Percentiles rank a stretch among this genome's conserved stretches.
Conservation (phyloP, 2,329 filamentous ascomycete species). For the Paraconiothyrium sp. region DNA sequence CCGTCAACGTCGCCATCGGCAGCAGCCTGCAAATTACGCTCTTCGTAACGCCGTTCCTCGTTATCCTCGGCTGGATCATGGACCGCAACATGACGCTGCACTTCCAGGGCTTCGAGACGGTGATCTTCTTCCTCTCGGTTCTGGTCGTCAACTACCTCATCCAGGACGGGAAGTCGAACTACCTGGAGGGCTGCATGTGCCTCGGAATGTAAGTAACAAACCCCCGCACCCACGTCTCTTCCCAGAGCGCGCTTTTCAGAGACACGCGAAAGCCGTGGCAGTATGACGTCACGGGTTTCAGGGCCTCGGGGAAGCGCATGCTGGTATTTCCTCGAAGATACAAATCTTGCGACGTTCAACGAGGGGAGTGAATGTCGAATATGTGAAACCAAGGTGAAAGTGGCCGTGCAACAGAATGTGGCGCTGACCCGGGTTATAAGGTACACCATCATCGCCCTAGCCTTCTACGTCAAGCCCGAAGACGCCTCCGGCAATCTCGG, state of each 20-base stretch:
- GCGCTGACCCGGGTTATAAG: conserved; percentile 29
- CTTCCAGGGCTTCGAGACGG: conserved; percentile 89
- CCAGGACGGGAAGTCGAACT: conserved; percentile 85
- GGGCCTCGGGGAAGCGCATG: neutral
- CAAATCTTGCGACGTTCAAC: neutral
- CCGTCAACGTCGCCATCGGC: conserved; percentile 65
- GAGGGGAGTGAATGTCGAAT: neutral
- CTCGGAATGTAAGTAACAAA: conserved; percentile 53
- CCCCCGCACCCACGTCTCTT: conserved; percentile 1
- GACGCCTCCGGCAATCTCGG: conserved; percentile 51
- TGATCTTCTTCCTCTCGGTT: conserved; percentile 83
- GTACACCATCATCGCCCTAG: conserved; percentile 68
- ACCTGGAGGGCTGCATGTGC: conserved; percentile 78
- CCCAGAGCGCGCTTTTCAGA: conserved; percentile 13
- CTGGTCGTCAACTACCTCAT: conserved; percentile 91
- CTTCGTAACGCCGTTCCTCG: conserved; percentile 66
- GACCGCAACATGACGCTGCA: conserved; percentile 71
- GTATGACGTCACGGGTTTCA: conserved; percentile 1
- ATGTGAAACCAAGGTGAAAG: conserved; percentile 8
- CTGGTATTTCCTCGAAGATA: neutral
- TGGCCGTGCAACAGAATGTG: conserved; percentile 11
- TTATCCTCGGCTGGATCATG: conserved; percentile 66
- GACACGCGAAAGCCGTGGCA: conserved; percentile 6
- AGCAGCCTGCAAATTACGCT: conserved; percentile 66
- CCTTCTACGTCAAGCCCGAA: conserved; percentile 70